These are phyloP conservation scores for Dactylellina drechsleri DNA, from an alignment of 2,329 filamentous ascomycete species.

Conservation along the genomic window DNA sequence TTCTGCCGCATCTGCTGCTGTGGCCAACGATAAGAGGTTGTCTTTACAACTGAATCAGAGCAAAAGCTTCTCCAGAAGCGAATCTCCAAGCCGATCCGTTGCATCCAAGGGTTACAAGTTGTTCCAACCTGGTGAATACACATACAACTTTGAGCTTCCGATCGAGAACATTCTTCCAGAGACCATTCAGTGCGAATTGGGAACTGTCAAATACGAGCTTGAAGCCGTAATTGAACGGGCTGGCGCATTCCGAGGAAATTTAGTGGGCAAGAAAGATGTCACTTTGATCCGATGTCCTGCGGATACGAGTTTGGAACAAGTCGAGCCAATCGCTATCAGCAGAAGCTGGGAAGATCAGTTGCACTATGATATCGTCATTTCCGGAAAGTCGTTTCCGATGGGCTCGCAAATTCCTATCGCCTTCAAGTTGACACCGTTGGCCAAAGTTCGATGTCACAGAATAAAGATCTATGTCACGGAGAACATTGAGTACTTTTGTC, in stretches of 20 bases:
- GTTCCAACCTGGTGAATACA: constrained; percentile 79
- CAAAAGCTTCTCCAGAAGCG: constrained; percentile 84
- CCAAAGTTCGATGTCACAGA: constrained; percentile 91
- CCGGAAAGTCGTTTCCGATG: constrained; percentile 91
- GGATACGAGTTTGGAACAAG: constrained; percentile 86
- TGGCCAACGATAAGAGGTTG: constrained; percentile 71
- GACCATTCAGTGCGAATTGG: constrained; percentile 86
- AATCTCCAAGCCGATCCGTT: constrained; percentile 70
- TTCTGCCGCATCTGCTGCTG: constrained; percentile 62
- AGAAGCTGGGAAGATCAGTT: constrained; percentile 94
- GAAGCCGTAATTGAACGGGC: constrained; percentile 86
- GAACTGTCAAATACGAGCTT: constrained; percentile 86
- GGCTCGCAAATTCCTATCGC: constrained; percentile 89
- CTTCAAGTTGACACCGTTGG: constrained; percentile 90
- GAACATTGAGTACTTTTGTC: constrained; percentile 89
- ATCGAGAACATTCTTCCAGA: constrained; percentile 82
- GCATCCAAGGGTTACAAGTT: constrained; percentile 84
- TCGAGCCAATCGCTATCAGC: constrained; percentile 92
- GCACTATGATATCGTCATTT: constrained; percentile 95
- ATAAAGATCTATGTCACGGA: constrained; percentile 92
- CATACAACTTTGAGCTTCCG: constrained; percentile 82
- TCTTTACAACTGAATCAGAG: constrained; percentile 84
- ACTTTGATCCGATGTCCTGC: constrained; percentile 84
- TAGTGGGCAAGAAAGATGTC: constrained; percentile 83
- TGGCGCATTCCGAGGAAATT: constrained; percentile 87